These are phyloP conservation scores for Lecanicillium sp. DNA, from an alignment of 2,329 filamentous ascomycete genomes.

Conservation along the genomic window DNA sequence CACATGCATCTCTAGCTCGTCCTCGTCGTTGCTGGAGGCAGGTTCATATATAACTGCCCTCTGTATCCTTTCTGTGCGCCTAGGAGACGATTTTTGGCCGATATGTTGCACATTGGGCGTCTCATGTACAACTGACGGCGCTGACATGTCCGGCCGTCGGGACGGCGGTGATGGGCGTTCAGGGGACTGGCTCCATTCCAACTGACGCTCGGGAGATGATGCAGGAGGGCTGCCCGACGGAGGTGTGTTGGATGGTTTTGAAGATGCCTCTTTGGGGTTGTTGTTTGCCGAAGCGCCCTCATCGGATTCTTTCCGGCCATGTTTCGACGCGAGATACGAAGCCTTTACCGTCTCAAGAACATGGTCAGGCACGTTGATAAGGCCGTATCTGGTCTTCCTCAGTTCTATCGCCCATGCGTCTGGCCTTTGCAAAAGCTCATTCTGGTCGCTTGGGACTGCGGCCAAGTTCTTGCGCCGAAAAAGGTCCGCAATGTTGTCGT, in stretches of 20 bases:
- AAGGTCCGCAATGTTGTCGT: conserved; percentile 14
- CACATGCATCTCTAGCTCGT: conserved; percentile 28
- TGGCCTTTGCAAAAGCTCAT: conserved; percentile 22
- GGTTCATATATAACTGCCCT: too few relatives aligned
- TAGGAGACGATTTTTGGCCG: conserved; percentile 7
- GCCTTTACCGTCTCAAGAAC: conserved; percentile 23
- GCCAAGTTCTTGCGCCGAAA: conserved; percentile 19
- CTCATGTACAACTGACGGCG: conserved; percentile 16
- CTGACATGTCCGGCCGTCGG: conserved; percentile 6
- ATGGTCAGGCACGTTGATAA: conserved; percentile 25
- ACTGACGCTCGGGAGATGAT: conserved; percentile 11
- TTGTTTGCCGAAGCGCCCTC: too few relatives aligned
- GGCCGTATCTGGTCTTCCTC: conserved; percentile 15
- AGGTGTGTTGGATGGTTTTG: too few relatives aligned
- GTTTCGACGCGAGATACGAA: conserved; percentile 2
- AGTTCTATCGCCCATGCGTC: conserved; percentile 28
- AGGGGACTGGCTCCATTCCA: conserved; percentile 17
- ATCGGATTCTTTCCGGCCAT: too few relatives aligned
- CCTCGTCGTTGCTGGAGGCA: conserved; percentile 15
- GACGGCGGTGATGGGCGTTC: background rate
- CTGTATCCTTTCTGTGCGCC: background rate
- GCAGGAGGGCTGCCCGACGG: too few relatives aligned
- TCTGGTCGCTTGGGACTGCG: conserved; percentile 30
- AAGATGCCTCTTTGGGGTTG: too few relatives aligned
- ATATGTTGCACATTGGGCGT: conserved; percentile 14